Conservation (phyloP, 129 eudicot genomes). For the Pseudognaphalium luteoalbum region DNA sequence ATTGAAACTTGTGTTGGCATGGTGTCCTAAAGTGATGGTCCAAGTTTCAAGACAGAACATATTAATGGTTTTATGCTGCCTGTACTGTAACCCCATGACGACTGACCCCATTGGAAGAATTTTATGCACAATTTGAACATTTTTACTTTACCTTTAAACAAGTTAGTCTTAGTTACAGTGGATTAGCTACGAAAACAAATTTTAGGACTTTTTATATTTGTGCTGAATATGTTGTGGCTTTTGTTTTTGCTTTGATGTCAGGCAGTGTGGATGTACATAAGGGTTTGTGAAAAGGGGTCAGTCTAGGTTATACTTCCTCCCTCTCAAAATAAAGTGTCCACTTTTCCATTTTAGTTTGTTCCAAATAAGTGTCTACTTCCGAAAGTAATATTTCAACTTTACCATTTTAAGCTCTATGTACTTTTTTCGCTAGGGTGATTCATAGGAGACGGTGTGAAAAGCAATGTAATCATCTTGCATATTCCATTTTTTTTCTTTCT, state of each 20-base stretch:
- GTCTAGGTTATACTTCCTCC: background rate
- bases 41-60: background rate
- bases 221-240: background rate
- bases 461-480: too few relatives aligned
- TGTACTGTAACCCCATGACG: background rate
- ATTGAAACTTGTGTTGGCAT: slow-evolving; percentile 1
- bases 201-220: background rate
- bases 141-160: background rate
- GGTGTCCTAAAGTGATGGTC: background rate
- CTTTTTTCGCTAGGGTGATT: too few relatives aligned
- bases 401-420: too few relatives aligned
- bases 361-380: too few relatives aligned
- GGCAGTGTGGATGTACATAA: background rate
- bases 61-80: slow-evolving; percentile 2
- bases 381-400: too few relatives aligned
- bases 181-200: background rate
- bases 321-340: too few relatives aligned
- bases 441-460: too few relatives aligned
- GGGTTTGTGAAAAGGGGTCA: slow-evolving; percentile 6
- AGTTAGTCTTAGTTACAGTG: background rate
- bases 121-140: background rate
- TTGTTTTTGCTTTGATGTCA: background rate
- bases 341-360: too few relatives aligned
- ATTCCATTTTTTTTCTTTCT: too few relatives aligned
- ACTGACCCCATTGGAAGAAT: background rate